These are phyloP conservation scores for Pythium brassicae DNA, from an alignment of 352 stramenopile genomes.

Conservation along the genomic window DNA sequence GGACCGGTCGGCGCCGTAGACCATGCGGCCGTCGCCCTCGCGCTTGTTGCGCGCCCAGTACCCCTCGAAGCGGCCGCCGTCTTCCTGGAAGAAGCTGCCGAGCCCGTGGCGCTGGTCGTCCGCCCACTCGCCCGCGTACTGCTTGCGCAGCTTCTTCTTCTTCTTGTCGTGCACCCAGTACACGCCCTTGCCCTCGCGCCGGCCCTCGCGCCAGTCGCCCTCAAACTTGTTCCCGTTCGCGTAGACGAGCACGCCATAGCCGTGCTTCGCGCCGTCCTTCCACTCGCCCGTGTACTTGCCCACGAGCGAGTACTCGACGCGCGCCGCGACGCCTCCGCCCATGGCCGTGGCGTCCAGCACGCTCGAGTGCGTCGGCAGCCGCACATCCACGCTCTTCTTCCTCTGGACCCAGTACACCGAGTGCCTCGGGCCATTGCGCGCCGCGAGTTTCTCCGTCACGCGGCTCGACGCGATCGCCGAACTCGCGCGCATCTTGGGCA, in stretches of 20 bases:
- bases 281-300: constrained; percentile 93
- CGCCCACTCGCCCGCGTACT: constrained; percentile 81
- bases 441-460: constrained; percentile 44
- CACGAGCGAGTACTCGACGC: constrained; percentile 57
- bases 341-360: constrained; percentile 23
- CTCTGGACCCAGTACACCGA: constrained; percentile 82
- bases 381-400: constrained; percentile 22
- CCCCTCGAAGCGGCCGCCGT: constrained; percentile 80
- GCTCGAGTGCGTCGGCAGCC: constrained; percentile 27
- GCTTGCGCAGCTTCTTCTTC: constrained; percentile 56
- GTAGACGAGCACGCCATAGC: constrained; percentile 87
- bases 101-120: constrained; percentile 67
- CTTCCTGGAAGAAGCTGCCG: constrained; percentile 80
- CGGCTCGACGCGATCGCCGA: constrained; percentile 32
- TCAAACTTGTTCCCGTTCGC: constrained; percentile 91
- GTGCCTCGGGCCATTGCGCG: constrained; percentile 58
- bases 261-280: constrained; percentile 91
- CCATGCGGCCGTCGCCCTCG: constrained; percentile 73
- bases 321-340: constrained; percentile 20
- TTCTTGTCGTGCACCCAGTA: constrained; percentile 81
- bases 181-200: constrained; percentile 77
- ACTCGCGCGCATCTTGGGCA: constrained; percentile 8
- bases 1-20: constrained; percentile 74
- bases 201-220: constrained; percentile 77
- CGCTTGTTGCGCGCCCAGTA: constrained; percentile 73